phyloP scores from a whole-genome alignment of 768 basidiomycete genomes.

The Termitomyces bulborhizus region DNA sequence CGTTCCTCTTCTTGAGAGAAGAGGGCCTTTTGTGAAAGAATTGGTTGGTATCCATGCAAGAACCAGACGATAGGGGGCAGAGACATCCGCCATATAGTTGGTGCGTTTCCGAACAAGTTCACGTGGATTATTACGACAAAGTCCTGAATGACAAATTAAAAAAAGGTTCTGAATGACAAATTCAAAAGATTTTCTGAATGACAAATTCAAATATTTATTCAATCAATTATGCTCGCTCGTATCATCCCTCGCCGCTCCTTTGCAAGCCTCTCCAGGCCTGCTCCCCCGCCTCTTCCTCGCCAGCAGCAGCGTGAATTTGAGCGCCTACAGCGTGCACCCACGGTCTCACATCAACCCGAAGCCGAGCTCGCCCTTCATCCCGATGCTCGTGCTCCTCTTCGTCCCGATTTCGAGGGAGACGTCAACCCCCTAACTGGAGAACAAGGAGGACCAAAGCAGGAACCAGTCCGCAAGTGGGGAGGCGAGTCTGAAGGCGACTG shows the following conservation, averaged over 20 bases:
- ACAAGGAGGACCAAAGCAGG: slow-evolving; percentile 79
- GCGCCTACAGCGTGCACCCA: slow-evolving; percentile 55
- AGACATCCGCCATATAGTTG: slow-evolving; percentile 8
- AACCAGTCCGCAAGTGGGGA: slow-evolving; percentile 64
- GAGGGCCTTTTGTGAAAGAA: neutral
- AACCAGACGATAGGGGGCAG: slow-evolving; percentile 3
- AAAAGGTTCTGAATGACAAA: neutral
- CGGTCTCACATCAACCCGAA: slow-evolving; percentile 21
- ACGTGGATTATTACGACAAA: slow-evolving; percentile 7
- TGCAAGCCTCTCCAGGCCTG: slow-evolving; percentile 43
- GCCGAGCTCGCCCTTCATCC: slow-evolving; percentile 54
- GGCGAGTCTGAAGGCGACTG: slow-evolving; percentile 64
- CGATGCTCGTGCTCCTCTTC: slow-evolving; percentile 53
- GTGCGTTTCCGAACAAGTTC: slow-evolving; percentile 9
- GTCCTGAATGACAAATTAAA: neutral
- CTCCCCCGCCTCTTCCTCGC: slow-evolving; percentile 70
- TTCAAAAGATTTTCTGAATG: neutral
- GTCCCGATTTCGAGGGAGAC: slow-evolving; percentile 75
- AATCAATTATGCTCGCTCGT: neutral
- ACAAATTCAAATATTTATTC: neutral
- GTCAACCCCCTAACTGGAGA: slow-evolving; percentile 81
- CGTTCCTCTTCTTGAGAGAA: slow-evolving; percentile 34
- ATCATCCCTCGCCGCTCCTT: neutral
- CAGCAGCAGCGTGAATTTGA: slow-evolving; percentile 85
- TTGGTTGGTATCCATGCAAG: slow-evolving; percentile 10